Conservation (phyloP, 805 yeast genomes). For the Hanseniaspora nectarophila region DNA sequence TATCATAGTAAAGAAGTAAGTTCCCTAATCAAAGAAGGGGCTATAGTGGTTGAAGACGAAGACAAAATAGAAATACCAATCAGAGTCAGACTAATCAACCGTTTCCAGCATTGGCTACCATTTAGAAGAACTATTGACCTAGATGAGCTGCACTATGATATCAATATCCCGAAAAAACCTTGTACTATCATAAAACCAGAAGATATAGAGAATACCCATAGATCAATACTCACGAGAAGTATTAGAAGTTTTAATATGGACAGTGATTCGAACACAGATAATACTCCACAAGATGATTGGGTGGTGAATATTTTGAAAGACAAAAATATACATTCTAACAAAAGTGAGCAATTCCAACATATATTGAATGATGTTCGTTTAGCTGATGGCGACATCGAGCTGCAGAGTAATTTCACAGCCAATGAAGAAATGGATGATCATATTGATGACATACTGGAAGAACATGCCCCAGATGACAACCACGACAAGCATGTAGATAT, state of each 20-base stretch:
- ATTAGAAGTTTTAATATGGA: background rate
- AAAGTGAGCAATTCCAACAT: background rate
- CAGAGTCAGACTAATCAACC: conserved; percentile 17
- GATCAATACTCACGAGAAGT: no score
- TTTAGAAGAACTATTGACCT: conserved; percentile 27
- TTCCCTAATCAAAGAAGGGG: conserved; percentile 16
- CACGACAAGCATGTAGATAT: background rate
- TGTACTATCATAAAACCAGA: no score
- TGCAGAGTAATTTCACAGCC: background rate
- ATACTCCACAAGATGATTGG: background rate
- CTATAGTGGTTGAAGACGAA: background rate
- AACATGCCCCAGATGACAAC: background rate
- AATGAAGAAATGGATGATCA: background rate
- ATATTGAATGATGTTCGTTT: background rate
- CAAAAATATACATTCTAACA: background rate
- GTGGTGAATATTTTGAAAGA: background rate
- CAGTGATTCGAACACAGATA: background rate
- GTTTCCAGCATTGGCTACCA: conserved; percentile 22
- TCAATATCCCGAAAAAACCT: background rate
- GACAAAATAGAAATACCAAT: conserved; percentile 13
- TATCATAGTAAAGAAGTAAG: conserved; percentile 25
- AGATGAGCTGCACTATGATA: conserved; percentile 18
- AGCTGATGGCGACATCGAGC: background rate
- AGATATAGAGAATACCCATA: no score
- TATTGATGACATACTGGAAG: background rate